Conservation (phyloP, 2,329 filamentous ascomycete species). For the Phyllachora maydis region DNA sequence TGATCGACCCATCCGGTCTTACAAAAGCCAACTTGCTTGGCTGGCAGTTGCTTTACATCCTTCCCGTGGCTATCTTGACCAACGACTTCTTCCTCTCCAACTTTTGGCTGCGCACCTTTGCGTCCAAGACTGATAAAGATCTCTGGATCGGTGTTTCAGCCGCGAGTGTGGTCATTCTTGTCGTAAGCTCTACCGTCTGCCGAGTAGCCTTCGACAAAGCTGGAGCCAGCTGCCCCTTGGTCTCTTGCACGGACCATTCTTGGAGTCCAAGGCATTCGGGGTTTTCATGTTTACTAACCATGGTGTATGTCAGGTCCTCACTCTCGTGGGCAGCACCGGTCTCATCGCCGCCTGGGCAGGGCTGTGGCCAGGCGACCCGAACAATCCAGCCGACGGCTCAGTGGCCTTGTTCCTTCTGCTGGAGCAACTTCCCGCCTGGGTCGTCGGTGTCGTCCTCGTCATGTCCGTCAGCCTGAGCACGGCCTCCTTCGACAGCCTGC, state of each 20-base stretch:
- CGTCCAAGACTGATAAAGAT: conserved; percentile 59
- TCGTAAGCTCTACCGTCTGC: no score
- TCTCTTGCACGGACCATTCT: no score
- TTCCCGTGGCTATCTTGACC: conserved; percentile 60
- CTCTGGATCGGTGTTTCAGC: conserved; percentile 55
- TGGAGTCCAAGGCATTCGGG: no score
- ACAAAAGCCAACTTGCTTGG: conserved; percentile 51
- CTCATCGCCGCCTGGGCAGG: conserved; percentile 64
- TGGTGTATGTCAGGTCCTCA: no score
- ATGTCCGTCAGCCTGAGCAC: conserved; percentile 63
- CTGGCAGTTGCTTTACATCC: conserved; percentile 73
- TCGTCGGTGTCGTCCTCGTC: conserved; percentile 62
- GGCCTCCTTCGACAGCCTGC: conserved; percentile 61
- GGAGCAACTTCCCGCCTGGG: conserved; percentile 53
- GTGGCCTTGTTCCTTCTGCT: conserved; percentile 60
- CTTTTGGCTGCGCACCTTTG: conserved; percentile 72
- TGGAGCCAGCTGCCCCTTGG: no score
- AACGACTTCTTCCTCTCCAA: conserved; percentile 77
- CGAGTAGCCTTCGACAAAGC: no score
- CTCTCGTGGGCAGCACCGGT: conserved; percentile 51
- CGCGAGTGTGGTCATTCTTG: conserved; percentile 41
- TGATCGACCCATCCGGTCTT: conserved; percentile 48
- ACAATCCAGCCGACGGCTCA: conserved; percentile 35
- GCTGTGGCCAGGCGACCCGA: conserved; percentile 32
- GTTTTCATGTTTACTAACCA: no score